Base-by-base conservation (phyloP, 768 basidiomycete species). In the Tulasnella sp. region DNA sequence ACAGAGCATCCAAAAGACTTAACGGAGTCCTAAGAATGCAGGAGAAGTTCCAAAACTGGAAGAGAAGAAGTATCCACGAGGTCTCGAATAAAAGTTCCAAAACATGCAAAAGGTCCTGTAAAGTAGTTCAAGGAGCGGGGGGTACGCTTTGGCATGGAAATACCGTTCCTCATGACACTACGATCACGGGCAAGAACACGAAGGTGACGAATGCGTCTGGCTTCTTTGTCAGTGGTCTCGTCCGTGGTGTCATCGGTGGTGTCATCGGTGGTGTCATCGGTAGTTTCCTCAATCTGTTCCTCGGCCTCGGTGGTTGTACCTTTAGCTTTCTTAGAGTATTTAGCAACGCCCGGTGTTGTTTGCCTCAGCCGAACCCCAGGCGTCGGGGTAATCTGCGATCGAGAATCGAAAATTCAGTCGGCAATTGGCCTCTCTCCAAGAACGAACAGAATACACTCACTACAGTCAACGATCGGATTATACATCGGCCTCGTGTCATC, bases 381-480 rank as follows among this genome's bases (percentile, higher is more conserved):
- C 90, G 82, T 94, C 87, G 39, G 93, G 91, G 82, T 98, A 98
- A 20, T 87, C 73, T 74, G 32, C 2, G 32, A 16, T 1, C 20
- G 29, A 44, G 2, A 44, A 44, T 44, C 42, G 51, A n/a, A n/a
- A 9, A 18, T 44, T n/a, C 5, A 32, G 9, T 35, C 5, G 9
- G 48, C 20, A 23, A 44, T 13, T 44, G 23, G 3, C 2, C 16
- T 9, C 16, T 29, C 51, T 10, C 7, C 44, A 6, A 18, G 9
- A 32, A 10, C 7, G 44, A 26, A n/a, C 4, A 51, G 1, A 2
- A 37, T 39, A 5, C 3, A 46, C 73, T 37, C 44, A 74, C 73
- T 86, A 85, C 97, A 99, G 0, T 90, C 89, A 10, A 90, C 83
- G 44, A 94, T 90, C 4, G 87, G 85, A 18, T 90, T 90, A 83